Percentiles rank a stretch among this genome's conserved stretches.
phyloP scores from a whole-genome alignment of 805 yeast species.

The Kazachstania africana region DNA sequence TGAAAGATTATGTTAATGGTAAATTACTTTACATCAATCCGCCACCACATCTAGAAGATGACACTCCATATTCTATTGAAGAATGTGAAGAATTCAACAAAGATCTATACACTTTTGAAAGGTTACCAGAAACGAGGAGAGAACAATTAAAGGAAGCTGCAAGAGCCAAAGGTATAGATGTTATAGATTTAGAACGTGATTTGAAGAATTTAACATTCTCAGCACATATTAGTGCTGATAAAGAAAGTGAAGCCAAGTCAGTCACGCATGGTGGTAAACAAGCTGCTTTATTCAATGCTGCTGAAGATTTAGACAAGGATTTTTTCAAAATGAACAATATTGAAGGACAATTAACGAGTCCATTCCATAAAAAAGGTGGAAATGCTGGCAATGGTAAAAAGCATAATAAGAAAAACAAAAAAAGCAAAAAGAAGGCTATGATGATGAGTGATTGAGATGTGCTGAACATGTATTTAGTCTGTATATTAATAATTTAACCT shows the following conservation, averaged over 20 bases:
- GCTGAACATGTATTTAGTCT: too few species aligned
- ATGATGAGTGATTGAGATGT: constrained; percentile 7
- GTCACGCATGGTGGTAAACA: constrained; percentile 71
- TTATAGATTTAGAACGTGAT: constrained; percentile 57
- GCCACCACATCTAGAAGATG: constrained; percentile 64
- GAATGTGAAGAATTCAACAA: constrained; percentile 57
- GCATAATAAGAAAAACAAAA: constrained; percentile 69
- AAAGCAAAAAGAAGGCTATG: constrained; percentile 44
- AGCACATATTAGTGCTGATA: constrained; percentile 52
- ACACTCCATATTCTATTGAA: constrained; percentile 38
- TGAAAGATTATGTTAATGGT: constrained; percentile 93
- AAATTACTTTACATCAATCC: constrained; percentile 76
- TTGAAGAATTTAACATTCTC: constrained; percentile 67
- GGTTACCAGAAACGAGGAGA: constrained; percentile 61
- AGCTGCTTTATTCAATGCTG: constrained; percentile 67
- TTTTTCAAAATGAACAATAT: constrained; percentile 63
- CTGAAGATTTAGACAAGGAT: constrained; percentile 74
- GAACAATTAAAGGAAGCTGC: constrained; percentile 61
- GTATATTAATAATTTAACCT: too few species aligned
- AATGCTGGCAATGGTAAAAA: constrained; percentile 27
- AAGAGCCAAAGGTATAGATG: constrained; percentile 41
- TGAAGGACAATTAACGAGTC: constrained; percentile 51
- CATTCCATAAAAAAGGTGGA: constrained; percentile 52
- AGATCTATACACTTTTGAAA: constrained; percentile 55
- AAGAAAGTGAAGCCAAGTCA: constrained; percentile 34